Evolutionary conservation across 148 eudicot genomes (phyloP), one percentile per base, ranked within the genome.

Genomic region (Camellia lanceoleosa): DNA sequence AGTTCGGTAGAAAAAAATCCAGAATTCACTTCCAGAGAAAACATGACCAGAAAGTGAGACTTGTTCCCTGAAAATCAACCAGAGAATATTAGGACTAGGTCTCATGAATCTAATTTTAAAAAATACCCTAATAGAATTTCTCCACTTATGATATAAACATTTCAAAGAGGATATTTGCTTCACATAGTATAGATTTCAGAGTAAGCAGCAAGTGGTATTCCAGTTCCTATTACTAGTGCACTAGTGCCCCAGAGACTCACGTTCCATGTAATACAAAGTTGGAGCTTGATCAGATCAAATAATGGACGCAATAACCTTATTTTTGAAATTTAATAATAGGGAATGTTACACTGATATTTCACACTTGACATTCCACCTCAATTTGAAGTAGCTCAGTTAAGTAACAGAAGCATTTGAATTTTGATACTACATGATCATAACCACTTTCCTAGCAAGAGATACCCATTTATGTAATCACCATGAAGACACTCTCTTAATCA

Each of bases 11-110:
- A 90, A 67, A 96, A 76, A 68, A 75, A 71, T 80, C 98, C 99
- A 71, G 90, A 86, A 68, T 80, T 88, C 54, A 96, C 97, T 87
- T 96, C 98, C 86, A 92, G 47, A 5, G 99, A 92, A 75, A 92
- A 87, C 83, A 91, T 84, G 54, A 93, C 87, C 86, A 88, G 56
- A 79, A 96, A 94, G 18, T 80, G 85, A n/a, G 95, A 88, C 79
- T 82, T 66, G 69, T 92, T 86, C 8, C 98, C 99, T 95, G 80
- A 68, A 77, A 76, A 84, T 60, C 51, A 30, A 67, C 16, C 77
- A 30, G 61, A 54, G 18, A 16, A 55, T 8, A 47, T 67, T 41
- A 78, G 78, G 38, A 63, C 73, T 59, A 52, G 23, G 13, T 59
- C 77, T 58, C 14, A 12, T 69, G 65, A 10, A 16, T 14, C 0